A percentile compares a stretch with the other conserved stretches of the same genome.
phyloP scores from a whole-genome alignment of 2,329 filamentous ascomycete genomes.

The Cyclaneusma minus region DNA sequence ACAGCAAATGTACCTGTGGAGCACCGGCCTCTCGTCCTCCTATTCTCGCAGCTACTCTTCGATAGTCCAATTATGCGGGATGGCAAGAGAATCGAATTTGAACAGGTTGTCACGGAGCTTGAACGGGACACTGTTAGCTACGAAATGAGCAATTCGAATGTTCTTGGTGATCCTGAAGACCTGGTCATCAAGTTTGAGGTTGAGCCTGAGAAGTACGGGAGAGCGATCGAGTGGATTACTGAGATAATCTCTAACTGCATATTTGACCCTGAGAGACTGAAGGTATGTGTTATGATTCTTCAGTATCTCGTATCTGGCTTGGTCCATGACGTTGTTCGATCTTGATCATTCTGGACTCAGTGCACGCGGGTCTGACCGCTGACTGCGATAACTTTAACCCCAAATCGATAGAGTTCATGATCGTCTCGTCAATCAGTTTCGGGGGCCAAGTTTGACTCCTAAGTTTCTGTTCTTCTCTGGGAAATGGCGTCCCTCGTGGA shows the following conservation, averaged over 20 bases:
- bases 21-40: conserved; percentile 65
- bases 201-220: conserved; percentile 75
- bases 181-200: conserved; percentile 70
- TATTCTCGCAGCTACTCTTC: conserved; percentile 91
- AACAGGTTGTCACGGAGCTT: conserved; percentile 79
- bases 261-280: conserved; percentile 57
- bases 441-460: no score
- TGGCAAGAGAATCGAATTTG: conserved; percentile 68
- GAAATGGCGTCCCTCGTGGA: conserved; percentile 1
- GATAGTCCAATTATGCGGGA: conserved; percentile 70
- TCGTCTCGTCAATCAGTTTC: no score
- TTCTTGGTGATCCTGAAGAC: conserved; percentile 67
- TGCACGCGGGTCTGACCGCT: no score
- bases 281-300: no score
- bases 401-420: no score
- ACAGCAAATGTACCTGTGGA: conserved; percentile 65
- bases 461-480: conserved; percentile 1
- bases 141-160: conserved; percentile 49
- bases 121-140: conserved; percentile 88
- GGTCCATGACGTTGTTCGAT: no score
- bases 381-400: no score
- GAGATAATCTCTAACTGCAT: conserved; percentile 79
- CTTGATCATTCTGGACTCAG: no score
- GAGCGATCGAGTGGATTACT: conserved; percentile 68
- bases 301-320: no score